Conservation (phyloP, 2,329 filamentous ascomycete species). For the Colletotrichum karsti region DNA sequence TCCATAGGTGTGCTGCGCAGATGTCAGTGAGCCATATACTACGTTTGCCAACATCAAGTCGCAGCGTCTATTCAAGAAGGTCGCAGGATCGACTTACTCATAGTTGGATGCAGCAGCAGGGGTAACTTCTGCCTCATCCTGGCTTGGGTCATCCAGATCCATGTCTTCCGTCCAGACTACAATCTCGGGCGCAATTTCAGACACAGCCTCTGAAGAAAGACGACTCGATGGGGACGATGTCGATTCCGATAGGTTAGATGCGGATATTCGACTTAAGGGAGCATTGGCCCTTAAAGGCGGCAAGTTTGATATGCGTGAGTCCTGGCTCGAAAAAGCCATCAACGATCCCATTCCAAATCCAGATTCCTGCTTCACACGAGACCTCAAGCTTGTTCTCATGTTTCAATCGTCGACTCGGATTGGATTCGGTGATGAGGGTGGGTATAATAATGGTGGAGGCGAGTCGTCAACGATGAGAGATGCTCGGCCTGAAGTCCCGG, state of each 20-base stretch:
- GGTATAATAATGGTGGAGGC: conserved; percentile 18
- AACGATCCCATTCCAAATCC: conserved; percentile 34
- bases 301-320: conserved; percentile 36
- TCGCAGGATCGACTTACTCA: conserved; percentile 19
- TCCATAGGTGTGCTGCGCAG: neutral
- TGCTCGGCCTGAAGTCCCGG: conserved; percentile 21
- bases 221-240: conserved; percentile 33
- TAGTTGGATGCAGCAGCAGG: conserved; percentile 7
- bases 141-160: conserved; percentile 36
- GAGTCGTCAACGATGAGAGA: conserved; percentile 20
- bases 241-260: conserved; percentile 35
- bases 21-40: neutral
- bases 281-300: conserved; percentile 29
- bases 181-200: conserved; percentile 51
- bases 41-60: neutral
- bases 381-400: conserved; percentile 29
- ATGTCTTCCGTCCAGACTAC: conserved; percentile 54
- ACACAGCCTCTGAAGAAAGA: conserved; percentile 41
- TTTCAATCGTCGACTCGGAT: conserved; percentile 16
- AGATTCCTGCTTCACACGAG: conserved; percentile 29
- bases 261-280: conserved; percentile 39
- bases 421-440: conserved; percentile 15
- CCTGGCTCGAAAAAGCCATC: conserved; percentile 31
- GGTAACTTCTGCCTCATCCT: conserved; percentile 26
- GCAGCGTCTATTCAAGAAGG: neutral